Evolutionary conservation across 805 yeast species (phyloP), one percentile per base, ranked within the genome.

Genomic region (Metschnikowia similis): DNA sequence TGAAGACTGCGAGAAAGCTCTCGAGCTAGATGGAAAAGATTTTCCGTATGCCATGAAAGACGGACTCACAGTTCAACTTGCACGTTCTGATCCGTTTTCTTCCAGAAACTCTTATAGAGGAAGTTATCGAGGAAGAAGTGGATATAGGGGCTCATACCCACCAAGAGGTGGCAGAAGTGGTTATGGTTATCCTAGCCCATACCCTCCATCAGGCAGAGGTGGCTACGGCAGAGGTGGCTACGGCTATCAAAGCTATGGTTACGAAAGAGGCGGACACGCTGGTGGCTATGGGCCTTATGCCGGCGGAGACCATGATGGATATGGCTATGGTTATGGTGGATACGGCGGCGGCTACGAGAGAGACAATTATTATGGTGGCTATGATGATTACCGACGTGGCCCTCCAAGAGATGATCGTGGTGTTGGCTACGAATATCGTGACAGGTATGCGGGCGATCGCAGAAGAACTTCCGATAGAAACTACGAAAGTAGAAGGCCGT

Each of bases 1-100:
- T 13, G 79, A 76, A 54, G 82, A 78, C 59, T 81, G 84, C 54
- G 81, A 80, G 55, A 70, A 70, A 35, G 84, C 85, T 8, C 58
- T 83, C 14, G 74, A 70, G 37, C 61, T 78, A 44, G 69, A 75
- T 53, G 76, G 75, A n/a, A 71, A 75, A 53, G 70, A 72, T 14
- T 62, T 77, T 35, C 72, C 77, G 1, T 66, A 71, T 39, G 67
- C 80, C 50, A 58, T 64, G 40, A 65, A 65, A 21, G 72, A 66
- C 27, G 77, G 76, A 4, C 66, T 82, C 52, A 71, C 67, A 26
- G 82, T 81, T 29, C 81, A 81, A 64, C 67, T 77, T 66, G 85
- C 85, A 8, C 75, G 76, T 57, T 77, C 81, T 13, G 79, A 79
- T 53, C 84, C 85, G 6, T 75, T 68, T 52, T 65, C 72, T 10